These are phyloP conservation scores for Candida taoyuanica DNA, from an alignment of 805 yeast genomes.

Conservation along the genomic window DNA sequence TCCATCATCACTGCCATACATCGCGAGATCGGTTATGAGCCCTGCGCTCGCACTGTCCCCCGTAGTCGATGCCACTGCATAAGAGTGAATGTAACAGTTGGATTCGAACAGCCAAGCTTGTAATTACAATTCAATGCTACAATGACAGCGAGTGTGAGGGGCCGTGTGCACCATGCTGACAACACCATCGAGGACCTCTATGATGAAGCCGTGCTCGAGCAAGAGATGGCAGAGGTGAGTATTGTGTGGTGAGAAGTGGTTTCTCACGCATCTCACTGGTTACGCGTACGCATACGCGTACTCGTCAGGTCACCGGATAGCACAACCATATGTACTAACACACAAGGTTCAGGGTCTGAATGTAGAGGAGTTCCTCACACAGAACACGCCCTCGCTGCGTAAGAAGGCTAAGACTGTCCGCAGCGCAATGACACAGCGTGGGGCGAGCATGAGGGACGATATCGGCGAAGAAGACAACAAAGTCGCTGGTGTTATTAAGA, in stretches of 20 bases:
- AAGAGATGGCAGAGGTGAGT: too few relatives aligned
- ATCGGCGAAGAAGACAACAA: conserved; percentile 1
- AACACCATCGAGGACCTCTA: conserved; percentile 8
- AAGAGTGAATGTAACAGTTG: too few relatives aligned
- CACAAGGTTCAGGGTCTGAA: conserved; percentile 13
- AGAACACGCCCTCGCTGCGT: conserved; percentile 9
- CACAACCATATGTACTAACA: neutral
- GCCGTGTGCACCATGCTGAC: conserved; percentile 6
- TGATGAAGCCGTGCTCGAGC: conserved; percentile 10
- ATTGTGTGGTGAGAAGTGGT: too few relatives aligned
- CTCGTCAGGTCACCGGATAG: neutral
- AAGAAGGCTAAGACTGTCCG: conserved; percentile 8
- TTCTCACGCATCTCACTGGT: too few relatives aligned
- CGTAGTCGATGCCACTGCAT: too few relatives aligned
- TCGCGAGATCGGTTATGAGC: too few relatives aligned
- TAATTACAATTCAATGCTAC: too few relatives aligned
- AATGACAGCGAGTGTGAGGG: neutral
- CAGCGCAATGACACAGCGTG: conserved; percentile 16
- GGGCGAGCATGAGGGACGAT: conserved; percentile 6
- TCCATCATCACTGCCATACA: too few relatives aligned
- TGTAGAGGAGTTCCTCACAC: conserved; percentile 20
- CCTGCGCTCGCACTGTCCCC: too few relatives aligned
- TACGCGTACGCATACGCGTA: too few relatives aligned
- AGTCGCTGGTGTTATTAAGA: conserved; percentile 61
- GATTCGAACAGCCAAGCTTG: too few relatives aligned